Percentiles rank a stretch among this genome's conserved stretches.
phyloP scores from a whole-genome alignment of 2,329 filamentous ascomycete species.

The Sarocladiaceae sp. region DNA sequence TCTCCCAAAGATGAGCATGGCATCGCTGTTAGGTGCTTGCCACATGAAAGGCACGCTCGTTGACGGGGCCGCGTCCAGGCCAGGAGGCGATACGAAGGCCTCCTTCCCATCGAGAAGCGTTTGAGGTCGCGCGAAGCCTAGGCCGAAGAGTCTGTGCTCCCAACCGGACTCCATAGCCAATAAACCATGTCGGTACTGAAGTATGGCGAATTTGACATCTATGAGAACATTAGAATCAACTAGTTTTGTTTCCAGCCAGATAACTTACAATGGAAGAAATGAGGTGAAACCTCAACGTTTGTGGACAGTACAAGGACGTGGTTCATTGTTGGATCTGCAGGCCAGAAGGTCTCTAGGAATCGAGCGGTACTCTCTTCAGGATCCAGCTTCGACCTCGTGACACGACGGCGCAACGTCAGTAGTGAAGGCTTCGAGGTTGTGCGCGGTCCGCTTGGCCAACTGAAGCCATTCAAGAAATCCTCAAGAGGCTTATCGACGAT shows the following conservation, averaged over 20 bases:
- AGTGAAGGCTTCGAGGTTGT: conserved; percentile 36
- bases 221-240: conserved; percentile 14
- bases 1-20: conserved; percentile 73
- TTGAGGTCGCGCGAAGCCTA: conserved; percentile 71
- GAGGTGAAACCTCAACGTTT: conserved; percentile 69
- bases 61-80: conserved; percentile 20
- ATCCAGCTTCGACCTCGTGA: conserved; percentile 52
- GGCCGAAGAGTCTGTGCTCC: conserved; percentile 59
- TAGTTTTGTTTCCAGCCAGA: not conserved
- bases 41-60: conserved; percentile 59
- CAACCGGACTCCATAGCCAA: conserved; percentile 34
- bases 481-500: conserved; percentile 60
- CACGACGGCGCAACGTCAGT: conserved; percentile 68
- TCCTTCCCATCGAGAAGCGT: conserved; percentile 50
- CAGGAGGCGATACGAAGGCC: not conserved
- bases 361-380: conserved; percentile 67
- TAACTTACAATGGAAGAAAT: conserved; percentile 70
- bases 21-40: conserved; percentile 78
- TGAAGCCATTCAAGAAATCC: conserved; percentile 55
- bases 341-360: conserved; percentile 86
- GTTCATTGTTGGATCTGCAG: conserved; percentile 52
- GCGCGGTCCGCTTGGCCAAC: conserved; percentile 53
- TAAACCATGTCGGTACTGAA: conserved; percentile 71
- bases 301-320: conserved; percentile 84
- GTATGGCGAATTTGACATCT: conserved; percentile 69